These are phyloP conservation scores for Pyrenochaeta sp. DNA, from an alignment of 2,329 filamentous ascomycete species.

Conservation along the genomic window DNA sequence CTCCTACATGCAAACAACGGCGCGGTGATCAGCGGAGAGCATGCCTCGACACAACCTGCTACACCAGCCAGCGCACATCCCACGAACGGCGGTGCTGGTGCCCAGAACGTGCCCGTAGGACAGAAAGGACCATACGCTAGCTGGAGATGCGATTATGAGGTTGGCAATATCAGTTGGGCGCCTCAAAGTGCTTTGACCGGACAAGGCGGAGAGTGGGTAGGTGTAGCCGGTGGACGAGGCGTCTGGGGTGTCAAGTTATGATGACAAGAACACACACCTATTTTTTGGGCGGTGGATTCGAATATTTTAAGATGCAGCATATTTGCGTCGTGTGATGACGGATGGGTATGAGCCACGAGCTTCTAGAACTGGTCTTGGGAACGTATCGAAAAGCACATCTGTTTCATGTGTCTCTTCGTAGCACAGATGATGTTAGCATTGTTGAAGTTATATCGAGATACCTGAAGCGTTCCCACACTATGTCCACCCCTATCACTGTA, in stretches of 20 bases:
- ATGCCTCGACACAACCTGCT: conserved; percentile 38
- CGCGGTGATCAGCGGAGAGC: conserved; percentile 57
- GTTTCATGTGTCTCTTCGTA: not conserved
- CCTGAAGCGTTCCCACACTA: not conserved
- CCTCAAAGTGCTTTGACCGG: conserved; percentile 72
- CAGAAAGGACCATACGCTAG: conserved; percentile 74
- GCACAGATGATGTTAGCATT: not conserved
- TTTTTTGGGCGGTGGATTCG: not conserved
- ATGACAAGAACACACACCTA: conserved; percentile 11
- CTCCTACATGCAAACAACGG: conserved; percentile 73
- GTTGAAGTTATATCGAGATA: not conserved
- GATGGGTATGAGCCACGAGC: not conserved
- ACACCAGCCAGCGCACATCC: conserved; percentile 36
- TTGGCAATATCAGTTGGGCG: conserved; percentile 85
- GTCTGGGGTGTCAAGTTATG: conserved; percentile 76
- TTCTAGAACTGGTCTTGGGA: not conserved
- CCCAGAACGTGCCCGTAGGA: conserved; percentile 52
- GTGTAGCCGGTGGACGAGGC: conserved; percentile 80
- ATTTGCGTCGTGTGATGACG: not conserved
- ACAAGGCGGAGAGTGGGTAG: conserved; percentile 83
- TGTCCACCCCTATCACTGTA: no score
- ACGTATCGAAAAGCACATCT: not conserved
- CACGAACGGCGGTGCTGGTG: conserved; percentile 37
- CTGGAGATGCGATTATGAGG: conserved; percentile 88
- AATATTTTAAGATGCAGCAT: not conserved